These are phyloP conservation scores for Carex scoparia DNA, from an alignment of 176 grass and related monocot genomes.

Conservation along the genomic window DNA sequence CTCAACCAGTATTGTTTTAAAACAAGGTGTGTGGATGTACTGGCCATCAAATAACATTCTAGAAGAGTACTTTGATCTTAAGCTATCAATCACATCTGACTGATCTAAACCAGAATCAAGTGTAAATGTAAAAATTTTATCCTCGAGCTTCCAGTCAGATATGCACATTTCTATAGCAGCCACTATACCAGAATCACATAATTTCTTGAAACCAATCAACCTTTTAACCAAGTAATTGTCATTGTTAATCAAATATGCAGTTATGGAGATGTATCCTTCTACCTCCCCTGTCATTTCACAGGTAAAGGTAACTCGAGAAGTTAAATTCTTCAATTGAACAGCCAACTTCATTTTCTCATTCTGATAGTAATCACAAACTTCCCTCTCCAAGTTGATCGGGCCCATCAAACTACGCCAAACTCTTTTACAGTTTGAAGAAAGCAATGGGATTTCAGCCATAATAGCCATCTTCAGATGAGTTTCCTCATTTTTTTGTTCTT, in stretches of 20 bases:
- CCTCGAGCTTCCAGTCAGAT: slow-evolving; percentile 1
- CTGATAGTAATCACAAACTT: slow-evolving; percentile 16
- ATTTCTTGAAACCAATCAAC: slow-evolving; percentile 15
- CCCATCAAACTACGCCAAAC: slow-evolving; percentile 3
- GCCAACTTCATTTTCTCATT: slow-evolving; percentile 9
- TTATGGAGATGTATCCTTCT: background rate
- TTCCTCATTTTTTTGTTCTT: background rate
- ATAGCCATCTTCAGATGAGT: slow-evolving; percentile 2
- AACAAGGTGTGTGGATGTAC: slow-evolving; percentile 9
- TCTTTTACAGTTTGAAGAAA: slow-evolving; percentile 3
- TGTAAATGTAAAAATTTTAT: slow-evolving; percentile 8
- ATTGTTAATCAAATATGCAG: slow-evolving; percentile 4
- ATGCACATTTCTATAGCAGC: background rate
- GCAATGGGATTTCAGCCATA: slow-evolving; percentile 16
- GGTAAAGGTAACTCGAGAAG: slow-evolving; percentile 11
- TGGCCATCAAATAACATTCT: slow-evolving; percentile 15
- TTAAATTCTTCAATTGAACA: slow-evolving; percentile 15
- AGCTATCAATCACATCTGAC: background rate
- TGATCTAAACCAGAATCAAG: background rate
- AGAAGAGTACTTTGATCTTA: slow-evolving; percentile 15
- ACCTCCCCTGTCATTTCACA: background rate
- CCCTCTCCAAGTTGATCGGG: background rate
- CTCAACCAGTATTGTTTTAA: background rate
- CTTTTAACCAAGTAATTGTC: background rate
- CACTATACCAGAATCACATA: background rate